Evolutionary conservation across 1,139 yeast species (phyloP).

Genomic region (Blastobotrys raffinosifermentans): DNA sequence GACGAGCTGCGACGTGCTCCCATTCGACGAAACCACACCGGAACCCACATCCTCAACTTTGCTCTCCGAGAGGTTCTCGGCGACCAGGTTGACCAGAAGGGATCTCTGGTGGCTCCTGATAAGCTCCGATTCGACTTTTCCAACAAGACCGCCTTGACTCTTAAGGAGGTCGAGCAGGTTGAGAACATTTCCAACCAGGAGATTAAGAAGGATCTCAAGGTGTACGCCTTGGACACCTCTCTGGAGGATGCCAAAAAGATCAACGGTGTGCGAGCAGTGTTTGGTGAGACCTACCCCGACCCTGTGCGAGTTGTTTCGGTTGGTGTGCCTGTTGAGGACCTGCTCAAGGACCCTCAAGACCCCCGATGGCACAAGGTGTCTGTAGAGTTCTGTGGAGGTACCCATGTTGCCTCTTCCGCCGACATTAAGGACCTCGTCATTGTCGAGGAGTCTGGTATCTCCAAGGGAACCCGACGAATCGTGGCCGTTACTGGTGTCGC

Average conservation of each 20-base stretch:
- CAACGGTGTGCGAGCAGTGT: constrained; percentile 89
- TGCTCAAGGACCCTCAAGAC: constrained; percentile 63
- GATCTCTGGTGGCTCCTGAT: constrained; percentile 93
- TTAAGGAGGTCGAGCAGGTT: constrained; percentile 65
- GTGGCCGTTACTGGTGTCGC: constrained; percentile 93
- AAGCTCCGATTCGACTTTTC: constrained; percentile 94
- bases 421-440: constrained; percentile 89
- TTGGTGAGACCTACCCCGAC: constrained; percentile 98
- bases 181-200: constrained; percentile 69
- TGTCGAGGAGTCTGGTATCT: constrained; percentile 94
- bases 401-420: constrained; percentile 87
- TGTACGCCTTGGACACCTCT: constrained; percentile 77
- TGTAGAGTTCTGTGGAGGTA: constrained; percentile 98
- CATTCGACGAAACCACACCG: constrained; percentile 95
- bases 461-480: constrained; percentile 96
- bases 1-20: constrained; percentile 97
- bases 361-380: constrained; percentile 72
- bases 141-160: constrained; percentile 70
- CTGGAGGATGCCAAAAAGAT: constrained; percentile 67
- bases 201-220: constrained; percentile 64
- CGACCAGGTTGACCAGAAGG: constrained; percentile 87
- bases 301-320: constrained; percentile 97
- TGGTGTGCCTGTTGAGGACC: constrained; percentile 82
- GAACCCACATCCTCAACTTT: constrained; percentile 89
- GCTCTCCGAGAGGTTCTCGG: constrained; percentile 86